phyloP scores from a whole-genome alignment of 495 filamentous ascomycete species.

The Daldinia vernicosa region DNA sequence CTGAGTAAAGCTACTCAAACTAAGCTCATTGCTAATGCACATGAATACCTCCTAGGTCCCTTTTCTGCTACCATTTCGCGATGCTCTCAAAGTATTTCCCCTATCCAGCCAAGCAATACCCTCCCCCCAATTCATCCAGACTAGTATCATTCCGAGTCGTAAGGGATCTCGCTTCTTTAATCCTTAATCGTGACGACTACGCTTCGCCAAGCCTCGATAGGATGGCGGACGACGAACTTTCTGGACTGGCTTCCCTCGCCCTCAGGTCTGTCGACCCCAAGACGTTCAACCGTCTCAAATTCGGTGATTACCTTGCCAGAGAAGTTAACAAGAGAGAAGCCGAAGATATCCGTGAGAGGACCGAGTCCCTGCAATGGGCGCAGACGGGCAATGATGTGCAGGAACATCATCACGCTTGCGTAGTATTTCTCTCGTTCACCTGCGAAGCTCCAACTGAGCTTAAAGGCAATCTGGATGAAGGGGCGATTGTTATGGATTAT shows the following conservation, averaged over 20 bases:
- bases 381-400: conserved; percentile 11
- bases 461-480: conserved; percentile 18
- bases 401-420: conserved; percentile 10
- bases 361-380: background rate
- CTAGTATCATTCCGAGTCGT: background rate
- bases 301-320: background rate
- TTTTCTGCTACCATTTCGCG: background rate
- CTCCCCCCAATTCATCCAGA: background rate
- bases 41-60: background rate
- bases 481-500: background rate
- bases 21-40: background rate
- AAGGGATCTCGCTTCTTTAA: background rate
- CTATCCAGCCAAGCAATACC: background rate
- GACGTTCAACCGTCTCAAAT: conserved; percentile 1
- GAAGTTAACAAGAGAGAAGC: conserved; percentile 8
- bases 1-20: background rate
- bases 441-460: background rate
- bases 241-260: background rate
- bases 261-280: background rate
- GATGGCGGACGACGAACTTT: background rate
- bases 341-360: conserved; percentile 13
- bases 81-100: background rate
- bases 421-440: background rate
- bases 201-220: background rate
- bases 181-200: background rate